phyloP scores from a whole-genome alignment of 202 grass and related monocot species.

The Musa balbisiana region DNA sequence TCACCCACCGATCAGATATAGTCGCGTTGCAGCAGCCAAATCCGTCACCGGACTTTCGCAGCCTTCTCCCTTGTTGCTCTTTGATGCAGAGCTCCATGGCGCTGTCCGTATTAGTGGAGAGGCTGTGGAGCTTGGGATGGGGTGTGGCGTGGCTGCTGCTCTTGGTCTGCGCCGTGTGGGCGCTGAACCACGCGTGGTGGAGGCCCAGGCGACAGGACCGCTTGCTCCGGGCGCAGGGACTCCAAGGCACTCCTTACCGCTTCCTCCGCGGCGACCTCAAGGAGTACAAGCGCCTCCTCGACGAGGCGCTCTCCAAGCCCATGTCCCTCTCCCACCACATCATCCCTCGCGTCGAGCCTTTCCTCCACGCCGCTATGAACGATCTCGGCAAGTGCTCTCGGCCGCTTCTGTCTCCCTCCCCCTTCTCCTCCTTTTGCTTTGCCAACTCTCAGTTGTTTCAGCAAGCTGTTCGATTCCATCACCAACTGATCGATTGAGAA shows the following conservation, averaged over 20 bases:
- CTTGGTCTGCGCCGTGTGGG: neutral
- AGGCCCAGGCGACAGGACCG: conserved; percentile 14
- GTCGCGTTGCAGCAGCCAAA: no score
- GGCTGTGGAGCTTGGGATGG: neutral
- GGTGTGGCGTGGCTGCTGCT: neutral
- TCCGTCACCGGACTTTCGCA: no score
- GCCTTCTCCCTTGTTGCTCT: neutral
- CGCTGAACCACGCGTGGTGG: neutral
- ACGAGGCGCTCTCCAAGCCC: conserved; percentile 10
- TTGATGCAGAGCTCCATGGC: neutral
- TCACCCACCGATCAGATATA: no score
- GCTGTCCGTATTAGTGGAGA: neutral
- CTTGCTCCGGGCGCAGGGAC: conserved; percentile 25
- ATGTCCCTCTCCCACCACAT: conserved; percentile 18
- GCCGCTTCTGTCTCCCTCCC: neutral
- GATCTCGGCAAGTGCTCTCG: conserved; percentile 26
- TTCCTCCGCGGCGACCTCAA: conserved; percentile 25
- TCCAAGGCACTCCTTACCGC: conserved; percentile 14
- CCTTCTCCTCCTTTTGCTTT: neutral
- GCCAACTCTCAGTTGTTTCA: neutral
- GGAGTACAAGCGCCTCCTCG: neutral
- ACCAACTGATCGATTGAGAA: no score
- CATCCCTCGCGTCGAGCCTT: conserved; percentile 26
- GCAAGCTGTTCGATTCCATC: neutral
- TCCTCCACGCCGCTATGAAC: conserved; percentile 23